phyloP scores from a whole-genome alignment of 2,329 filamentous ascomycete species.

The Colletotrichum paranaense region DNA sequence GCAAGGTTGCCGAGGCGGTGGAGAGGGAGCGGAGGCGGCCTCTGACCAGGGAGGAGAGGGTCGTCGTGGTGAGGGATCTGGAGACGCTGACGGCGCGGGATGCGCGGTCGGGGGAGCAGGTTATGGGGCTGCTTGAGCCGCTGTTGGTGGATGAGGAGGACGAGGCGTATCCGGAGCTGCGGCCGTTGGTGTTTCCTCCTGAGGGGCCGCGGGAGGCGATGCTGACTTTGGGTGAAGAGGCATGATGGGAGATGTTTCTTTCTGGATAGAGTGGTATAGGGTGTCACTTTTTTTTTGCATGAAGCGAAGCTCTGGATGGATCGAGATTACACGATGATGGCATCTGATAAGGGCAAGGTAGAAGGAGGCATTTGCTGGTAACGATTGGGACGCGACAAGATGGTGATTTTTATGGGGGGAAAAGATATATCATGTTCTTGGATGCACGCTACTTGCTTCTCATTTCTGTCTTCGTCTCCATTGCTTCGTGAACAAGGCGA shows the following conservation, averaged over 20 bases:
- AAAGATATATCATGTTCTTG: too few relatives aligned
- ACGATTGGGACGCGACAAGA: too few relatives aligned
- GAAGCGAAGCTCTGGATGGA: background rate
- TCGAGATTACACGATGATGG: too few relatives aligned
- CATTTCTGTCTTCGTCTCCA: too few relatives aligned
- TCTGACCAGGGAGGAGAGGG: slow-evolving; percentile 42
- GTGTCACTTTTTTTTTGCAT: background rate
- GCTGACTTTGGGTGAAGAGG: slow-evolving; percentile 18
- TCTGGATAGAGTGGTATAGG: background rate
- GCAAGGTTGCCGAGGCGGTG: slow-evolving; percentile 40
- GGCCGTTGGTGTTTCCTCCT: slow-evolving; percentile 37
- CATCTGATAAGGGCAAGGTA: too few relatives aligned
- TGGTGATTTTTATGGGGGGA: too few relatives aligned
- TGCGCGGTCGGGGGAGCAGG: slow-evolving; percentile 39
- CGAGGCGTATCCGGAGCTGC: slow-evolving; percentile 31
- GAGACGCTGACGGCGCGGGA: slow-evolving; percentile 39
- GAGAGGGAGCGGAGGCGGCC: slow-evolving; percentile 42
- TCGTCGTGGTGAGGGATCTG: slow-evolving; percentile 40
- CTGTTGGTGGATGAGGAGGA: slow-evolving; percentile 33
- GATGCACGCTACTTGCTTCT: too few relatives aligned
- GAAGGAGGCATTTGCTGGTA: too few relatives aligned
- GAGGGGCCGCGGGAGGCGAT: background rate
- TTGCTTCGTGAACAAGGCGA: too few relatives aligned
- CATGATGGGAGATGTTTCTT: background rate
- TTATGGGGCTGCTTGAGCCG: slow-evolving; percentile 41